Evolutionary conservation across 2,329 filamentous ascomycete genomes (phyloP).

Genomic region (Fusarium lyarnte): DNA sequence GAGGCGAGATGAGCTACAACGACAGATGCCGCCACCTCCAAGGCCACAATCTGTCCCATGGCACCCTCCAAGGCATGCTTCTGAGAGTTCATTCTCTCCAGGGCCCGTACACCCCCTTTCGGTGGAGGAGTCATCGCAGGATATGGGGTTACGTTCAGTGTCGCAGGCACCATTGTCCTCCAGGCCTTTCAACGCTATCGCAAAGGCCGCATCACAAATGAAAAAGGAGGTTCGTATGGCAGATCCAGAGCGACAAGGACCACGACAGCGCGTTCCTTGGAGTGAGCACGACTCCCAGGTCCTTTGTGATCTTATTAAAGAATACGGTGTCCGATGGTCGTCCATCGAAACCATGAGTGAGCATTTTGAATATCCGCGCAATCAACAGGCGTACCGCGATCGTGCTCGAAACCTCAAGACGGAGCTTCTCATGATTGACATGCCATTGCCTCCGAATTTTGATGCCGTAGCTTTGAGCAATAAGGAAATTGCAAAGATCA

Average conservation of each 20-base stretch:
- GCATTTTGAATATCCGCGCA: conserved; percentile 55
- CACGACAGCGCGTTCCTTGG: conserved; percentile 52
- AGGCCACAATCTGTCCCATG: conserved; percentile 11
- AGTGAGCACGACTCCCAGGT: conserved; percentile 51
- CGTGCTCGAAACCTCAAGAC: conserved; percentile 68
- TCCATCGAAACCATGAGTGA: conserved; percentile 47
- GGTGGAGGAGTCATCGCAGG: conserved; percentile 38
- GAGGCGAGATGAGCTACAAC: conserved; percentile 32
- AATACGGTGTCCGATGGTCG: conserved; percentile 44
- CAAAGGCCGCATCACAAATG: conserved; percentile 40
- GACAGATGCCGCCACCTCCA: conserved; percentile 21
- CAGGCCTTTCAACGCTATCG: conserved; percentile 38
- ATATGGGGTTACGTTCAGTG: neutral
- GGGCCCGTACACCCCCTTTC: conserved; percentile 32
- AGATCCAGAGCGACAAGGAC: conserved; percentile 2
- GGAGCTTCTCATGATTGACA: conserved; percentile 58
- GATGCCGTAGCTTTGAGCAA: conserved; percentile 59
- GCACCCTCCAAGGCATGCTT: conserved; percentile 2
- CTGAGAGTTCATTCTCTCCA: conserved; percentile 1
- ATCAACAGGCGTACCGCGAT: conserved; percentile 67
- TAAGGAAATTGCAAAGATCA: conserved; percentile 59
- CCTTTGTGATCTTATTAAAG: conserved; percentile 55
- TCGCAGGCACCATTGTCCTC: neutral
- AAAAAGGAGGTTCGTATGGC: conserved; percentile 29
- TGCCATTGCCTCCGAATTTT: conserved; percentile 57